Evolutionary conservation across 306 rosid species (phyloP), one percentile per base, ranked within the genome.

Genomic region (Quercus alba): DNA sequence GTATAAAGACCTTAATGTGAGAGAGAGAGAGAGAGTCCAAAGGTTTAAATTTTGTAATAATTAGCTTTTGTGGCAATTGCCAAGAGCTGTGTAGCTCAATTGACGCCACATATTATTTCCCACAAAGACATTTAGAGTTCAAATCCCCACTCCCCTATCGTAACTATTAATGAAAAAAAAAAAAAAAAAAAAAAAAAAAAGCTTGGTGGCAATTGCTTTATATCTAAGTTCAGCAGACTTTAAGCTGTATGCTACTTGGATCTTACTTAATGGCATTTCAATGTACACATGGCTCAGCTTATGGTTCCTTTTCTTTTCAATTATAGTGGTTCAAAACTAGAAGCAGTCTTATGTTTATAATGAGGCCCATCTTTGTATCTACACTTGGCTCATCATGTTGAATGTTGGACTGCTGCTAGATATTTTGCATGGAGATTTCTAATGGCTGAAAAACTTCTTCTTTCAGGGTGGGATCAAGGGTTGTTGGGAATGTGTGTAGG

Each of bases 381-480:
- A 35, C n/a, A 18, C 26, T 15, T 64, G 46, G 19, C 12, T 3
- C 20, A n/a, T 67, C 25, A 35, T 67, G 20, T 17, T 33, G 72
- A 19, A 18, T 15, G n/a, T 67, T 35, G 72, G 13, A 33, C 20
- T 35, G 26, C 20, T 35, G 72, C 11, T 63, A 31, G 64, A 56
- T 74, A 31, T 54, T 9, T 14, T 61, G 74, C 67, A 19, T 62
- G 49, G 31, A 57, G 54, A 10, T 19, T 67, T 13, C 26, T 49
- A 49, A 12, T 49, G 1, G 54, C 3, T 49, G 54, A 49, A 49
- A 49, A 49, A 49, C 69, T 58, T 75, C 54, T 14, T 81, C 46
- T 76, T 83, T 72, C 87, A 95, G 99, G 99, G 74, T 95, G 99
- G 98, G 99, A 95, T 86, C 99, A 95, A 87, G 99, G 99, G 51